Evolutionary conservation across 768 basidiomycete species (phyloP).

Genomic region (Agrocybe praecox): DNA sequence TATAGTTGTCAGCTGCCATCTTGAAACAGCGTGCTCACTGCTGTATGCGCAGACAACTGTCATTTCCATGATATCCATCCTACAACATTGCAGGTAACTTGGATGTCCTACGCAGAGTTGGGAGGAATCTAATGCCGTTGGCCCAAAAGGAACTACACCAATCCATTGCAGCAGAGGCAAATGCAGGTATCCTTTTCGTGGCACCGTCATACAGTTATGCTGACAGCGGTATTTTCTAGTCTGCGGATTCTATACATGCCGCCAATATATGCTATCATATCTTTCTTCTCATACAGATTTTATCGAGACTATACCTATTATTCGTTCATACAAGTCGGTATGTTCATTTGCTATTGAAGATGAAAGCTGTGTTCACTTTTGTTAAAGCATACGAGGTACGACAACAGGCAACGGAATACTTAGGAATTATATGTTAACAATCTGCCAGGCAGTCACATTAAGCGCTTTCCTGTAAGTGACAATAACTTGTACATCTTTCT

Average conservation of each 20-base stretch:
- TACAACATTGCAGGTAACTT: constrained; percentile 65
- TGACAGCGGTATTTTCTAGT: constrained; percentile 32
- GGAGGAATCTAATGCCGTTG: constrained; percentile 2
- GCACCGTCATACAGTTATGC: background rate
- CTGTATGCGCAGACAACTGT: constrained; percentile 52
- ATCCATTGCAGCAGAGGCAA: constrained; percentile 76
- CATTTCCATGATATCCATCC: constrained; percentile 57
- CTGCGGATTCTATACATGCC: constrained; percentile 88
- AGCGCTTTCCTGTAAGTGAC: constrained; percentile 83
- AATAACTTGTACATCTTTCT: background rate
- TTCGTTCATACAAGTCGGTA: constrained; percentile 47
- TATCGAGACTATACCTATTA: constrained; percentile 72
- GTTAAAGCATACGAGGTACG: constrained; percentile 67
- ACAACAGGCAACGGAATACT: constrained; percentile 3
- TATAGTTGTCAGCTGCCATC: constrained; percentile 5
- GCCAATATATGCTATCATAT: constrained; percentile 76
- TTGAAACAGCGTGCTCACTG: background rate
- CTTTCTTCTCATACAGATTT: constrained; percentile 85
- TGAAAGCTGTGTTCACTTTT: constrained; percentile 1
- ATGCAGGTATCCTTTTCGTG: constrained; percentile 48
- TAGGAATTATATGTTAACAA: constrained; percentile 2
- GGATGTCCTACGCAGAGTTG: background rate
- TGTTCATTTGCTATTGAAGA: constrained; percentile 4
- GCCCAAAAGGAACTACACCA: constrained; percentile 67
- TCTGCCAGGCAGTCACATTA: constrained; percentile 67